Percentiles rank a stretch among this genome's conserved stretches.
phyloP scores from a whole-genome alignment of 2,329 filamentous ascomycete genomes.

The Erysiphe pulchra region DNA sequence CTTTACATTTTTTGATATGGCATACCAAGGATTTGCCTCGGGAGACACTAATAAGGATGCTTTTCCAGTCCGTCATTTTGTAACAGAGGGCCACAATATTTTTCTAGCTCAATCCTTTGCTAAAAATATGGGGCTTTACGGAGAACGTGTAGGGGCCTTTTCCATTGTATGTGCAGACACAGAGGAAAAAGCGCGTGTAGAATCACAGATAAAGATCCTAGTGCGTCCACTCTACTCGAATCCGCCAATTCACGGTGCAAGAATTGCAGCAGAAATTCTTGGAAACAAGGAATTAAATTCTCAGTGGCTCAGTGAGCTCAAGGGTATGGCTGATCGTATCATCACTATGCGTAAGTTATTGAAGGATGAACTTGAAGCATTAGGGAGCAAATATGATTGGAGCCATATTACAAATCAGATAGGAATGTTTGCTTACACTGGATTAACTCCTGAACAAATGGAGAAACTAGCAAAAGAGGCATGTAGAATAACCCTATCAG shows the following conservation, averaged over 20 bases:
- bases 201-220: constrained; percentile 95
- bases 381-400: constrained; percentile 95
- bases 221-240: constrained; percentile 96
- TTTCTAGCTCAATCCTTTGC: constrained; percentile 83
- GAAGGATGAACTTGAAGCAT: constrained; percentile 81
- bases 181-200: constrained; percentile 85
- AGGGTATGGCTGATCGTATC: constrained; percentile 97
- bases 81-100: constrained; percentile 73
- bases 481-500: constrained; percentile 13
- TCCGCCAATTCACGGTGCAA: constrained; percentile 86
- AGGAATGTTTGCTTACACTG: constrained; percentile 98
- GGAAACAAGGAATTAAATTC: constrained; percentile 63
- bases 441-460: constrained; percentile 78
- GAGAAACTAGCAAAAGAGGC: constrained; percentile 67
- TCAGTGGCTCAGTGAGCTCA: constrained; percentile 91
- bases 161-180: constrained; percentile 64
- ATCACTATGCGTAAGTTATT: constrained; percentile 92
- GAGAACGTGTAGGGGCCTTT: constrained; percentile 93
- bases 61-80: constrained; percentile 79
- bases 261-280: constrained; percentile 78
- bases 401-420: constrained; percentile 97
- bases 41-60: constrained; percentile 82
- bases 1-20: constrained; percentile 98
- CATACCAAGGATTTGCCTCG: constrained; percentile 93
- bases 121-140: constrained; percentile 99